These are phyloP conservation scores for Daldinia bambusicola DNA, from an alignment of 495 filamentous ascomycete species.

Conservation along the genomic window DNA sequence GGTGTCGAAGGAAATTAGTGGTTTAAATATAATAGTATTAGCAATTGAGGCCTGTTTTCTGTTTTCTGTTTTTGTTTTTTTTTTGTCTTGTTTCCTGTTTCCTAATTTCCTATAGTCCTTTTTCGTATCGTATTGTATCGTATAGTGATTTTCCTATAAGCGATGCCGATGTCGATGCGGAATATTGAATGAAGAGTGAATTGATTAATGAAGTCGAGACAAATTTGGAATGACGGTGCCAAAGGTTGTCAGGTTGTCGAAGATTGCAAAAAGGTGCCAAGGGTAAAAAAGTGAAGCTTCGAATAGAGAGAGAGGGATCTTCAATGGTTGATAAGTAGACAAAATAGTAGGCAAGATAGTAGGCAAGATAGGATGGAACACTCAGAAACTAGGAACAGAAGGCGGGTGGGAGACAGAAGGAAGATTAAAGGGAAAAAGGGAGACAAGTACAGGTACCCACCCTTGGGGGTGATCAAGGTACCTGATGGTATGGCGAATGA, in stretches of 20 bases:
- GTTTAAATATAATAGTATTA: conserved; percentile 19
- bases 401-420: conserved; percentile 36
- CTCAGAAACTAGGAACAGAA: conserved; percentile 40
- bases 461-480: conserved; percentile 43
- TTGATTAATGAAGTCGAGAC: conserved; percentile 9
- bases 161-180: no score
- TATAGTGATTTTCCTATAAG: conserved; percentile 2
- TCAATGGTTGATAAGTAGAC: conserved; percentile 22
- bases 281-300: conserved; percentile 16
- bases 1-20: conserved; percentile 14
- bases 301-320: conserved; percentile 14
- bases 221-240: conserved; percentile 12
- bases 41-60: conserved; percentile 20
- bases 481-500: conserved; percentile 35
- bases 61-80: not conserved
- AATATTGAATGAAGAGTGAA: not conserved
- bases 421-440: conserved; percentile 48
- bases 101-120: no score
- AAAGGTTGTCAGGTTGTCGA: not conserved
- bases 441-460: conserved; percentile 45
- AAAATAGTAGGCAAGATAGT: not conserved
- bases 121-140: no score
- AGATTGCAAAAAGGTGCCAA: not conserved
- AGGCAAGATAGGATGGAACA: conserved; percentile 24
- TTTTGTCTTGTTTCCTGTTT: not conserved